phyloP scores from a whole-genome alignment of 179 eudicot species.

The Drosera spatulata region DNA sequence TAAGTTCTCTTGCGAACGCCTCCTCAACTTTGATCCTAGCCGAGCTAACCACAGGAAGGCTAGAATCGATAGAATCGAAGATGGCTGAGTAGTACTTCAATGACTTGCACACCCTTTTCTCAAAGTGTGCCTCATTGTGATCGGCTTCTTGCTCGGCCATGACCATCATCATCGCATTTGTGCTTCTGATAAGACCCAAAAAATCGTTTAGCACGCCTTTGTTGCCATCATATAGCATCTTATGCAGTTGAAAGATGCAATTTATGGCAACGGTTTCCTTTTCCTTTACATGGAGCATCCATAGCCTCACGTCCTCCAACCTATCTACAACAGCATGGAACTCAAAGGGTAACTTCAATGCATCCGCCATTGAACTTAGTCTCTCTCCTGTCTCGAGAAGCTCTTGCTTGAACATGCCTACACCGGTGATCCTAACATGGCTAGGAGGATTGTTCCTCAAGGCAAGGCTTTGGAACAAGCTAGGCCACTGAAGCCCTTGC shows the following conservation, averaged over 20 bases:
- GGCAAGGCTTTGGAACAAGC: constrained; percentile 72
- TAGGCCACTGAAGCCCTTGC: constrained; percentile 98
- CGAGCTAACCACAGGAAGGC: constrained; percentile 43
- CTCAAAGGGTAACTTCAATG: constrained; percentile 57
- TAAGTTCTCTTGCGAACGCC: constrained; percentile 64
- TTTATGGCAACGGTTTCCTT: constrained; percentile 69
- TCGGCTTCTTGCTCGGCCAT: constrained; percentile 82
- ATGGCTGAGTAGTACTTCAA: constrained; percentile 68
- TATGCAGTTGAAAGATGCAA: constrained; percentile 73
- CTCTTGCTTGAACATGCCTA: constrained; percentile 86
- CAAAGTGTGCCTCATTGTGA: constrained; percentile 42
- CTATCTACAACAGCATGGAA: constrained; percentile 90
- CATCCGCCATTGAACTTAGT: constrained; percentile 57
- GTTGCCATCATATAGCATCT: constrained; percentile 51
- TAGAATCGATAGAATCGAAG: constrained; percentile 52
- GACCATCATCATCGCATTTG: constrained; percentile 41
- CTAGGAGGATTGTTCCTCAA: constrained; percentile 50
- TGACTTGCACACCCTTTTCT: constrained; percentile 48
- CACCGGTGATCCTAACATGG: constrained; percentile 83
- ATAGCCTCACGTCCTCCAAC: constrained; percentile 79
- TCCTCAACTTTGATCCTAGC: constrained; percentile 72
- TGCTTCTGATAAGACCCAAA: constrained; percentile 66
- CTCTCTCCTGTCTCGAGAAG: constrained; percentile 80
- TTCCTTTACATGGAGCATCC: constrained; percentile 98
- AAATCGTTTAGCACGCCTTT: constrained; percentile 53